Base-by-base conservation (phyloP, 2,329 filamentous ascomycete genomes). In the Sporothrix dimorphospora region DNA sequence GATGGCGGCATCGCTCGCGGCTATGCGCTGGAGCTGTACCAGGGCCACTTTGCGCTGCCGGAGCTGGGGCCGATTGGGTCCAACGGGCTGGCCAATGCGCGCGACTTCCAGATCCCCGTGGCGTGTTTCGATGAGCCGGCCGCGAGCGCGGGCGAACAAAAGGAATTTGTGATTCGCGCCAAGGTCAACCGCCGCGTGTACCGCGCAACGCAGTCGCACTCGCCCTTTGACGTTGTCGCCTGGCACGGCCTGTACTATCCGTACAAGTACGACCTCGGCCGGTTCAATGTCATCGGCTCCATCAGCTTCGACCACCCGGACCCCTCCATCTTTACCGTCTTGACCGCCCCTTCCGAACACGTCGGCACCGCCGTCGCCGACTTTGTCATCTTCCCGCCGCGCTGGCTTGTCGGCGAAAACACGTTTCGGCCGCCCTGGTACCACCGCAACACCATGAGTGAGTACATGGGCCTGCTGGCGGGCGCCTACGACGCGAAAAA, bases 181-280 rank as follows among this genome's bases (percentile, higher is more conserved):
- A 92, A 92, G 79, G 91, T 92, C 77, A 88, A 89, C 78, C 90
- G 91, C 75, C 83, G 85, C 63, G 86, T 93, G 68, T 94, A 92
- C 81, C 82, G 83, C 49, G 89, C 90, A 7, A 83, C 79, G 55
- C 92, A 94, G 81, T 79, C 84, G 12, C 92, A 94, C 79, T 55
- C 89, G 0, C 92, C 92, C 0, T 94, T 94, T 77, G 92, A 94
- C 76, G 88, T 94, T 0, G 92, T 94, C 3, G 91, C 90, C 3
- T 94, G 92, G 92, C 92, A 94, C 78, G 92, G 92, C 59, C 92
- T 89, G 74, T 94, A 94, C 81, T 91, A 91, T 73, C 92, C 92
- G 0, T 93, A 89, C 86, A 94, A 94, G 81, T 94, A 94, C 82
- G 92, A 94, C 77, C 85, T 94, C 0, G 91, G 90, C 34, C 88